phyloP scores from a whole-genome alignment of 805 yeast genomes.

The Pichia californica region DNA sequence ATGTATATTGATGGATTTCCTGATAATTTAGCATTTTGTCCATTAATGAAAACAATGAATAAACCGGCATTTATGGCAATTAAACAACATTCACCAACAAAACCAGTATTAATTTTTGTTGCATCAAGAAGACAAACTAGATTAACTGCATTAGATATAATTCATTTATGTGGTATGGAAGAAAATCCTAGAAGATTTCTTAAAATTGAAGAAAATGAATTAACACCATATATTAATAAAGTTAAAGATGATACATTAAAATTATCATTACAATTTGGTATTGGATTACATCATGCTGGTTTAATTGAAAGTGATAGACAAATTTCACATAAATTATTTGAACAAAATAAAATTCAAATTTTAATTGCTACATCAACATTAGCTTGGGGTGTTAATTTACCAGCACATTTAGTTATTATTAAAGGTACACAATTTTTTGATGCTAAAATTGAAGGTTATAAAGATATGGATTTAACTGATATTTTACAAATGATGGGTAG shows the following conservation, averaged over 20 bases:
- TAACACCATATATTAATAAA: conserved; percentile 39
- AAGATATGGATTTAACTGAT: conserved; percentile 79
- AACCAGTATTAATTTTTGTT: conserved; percentile 81
- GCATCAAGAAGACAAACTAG: conserved; percentile 81
- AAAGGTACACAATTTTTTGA: conserved; percentile 70
- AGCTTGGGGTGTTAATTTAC: conserved; percentile 84
- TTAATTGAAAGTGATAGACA: conserved; percentile 66
- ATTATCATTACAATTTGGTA: conserved; percentile 70
- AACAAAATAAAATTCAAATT: conserved; percentile 61
- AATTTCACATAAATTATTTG: conserved; percentile 64
- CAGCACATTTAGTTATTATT: conserved; percentile 72
- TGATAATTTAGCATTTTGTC: conserved; percentile 73
- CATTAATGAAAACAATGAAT: conserved; percentile 82
- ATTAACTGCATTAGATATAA: conserved; percentile 70
- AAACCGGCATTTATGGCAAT: conserved; percentile 90
- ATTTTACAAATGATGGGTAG: conserved; percentile 82
- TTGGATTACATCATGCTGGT: conserved; percentile 81
- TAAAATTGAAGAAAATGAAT: conserved; percentile 57
- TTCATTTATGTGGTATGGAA: conserved; percentile 74
- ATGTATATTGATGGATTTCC: conserved; percentile 87
- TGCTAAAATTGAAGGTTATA: conserved; percentile 58
- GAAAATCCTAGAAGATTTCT: conserved; percentile 68
- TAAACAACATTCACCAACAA: conserved; percentile 79
- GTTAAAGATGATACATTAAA: conserved; percentile 82
- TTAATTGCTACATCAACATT: conserved; percentile 75